Percentiles rank a stretch among this genome's conserved stretches.
These are phyloP conservation scores for Fraxinus americana DNA, from an alignment of 257 asterid genomes.

Conservation along the genomic window DNA sequence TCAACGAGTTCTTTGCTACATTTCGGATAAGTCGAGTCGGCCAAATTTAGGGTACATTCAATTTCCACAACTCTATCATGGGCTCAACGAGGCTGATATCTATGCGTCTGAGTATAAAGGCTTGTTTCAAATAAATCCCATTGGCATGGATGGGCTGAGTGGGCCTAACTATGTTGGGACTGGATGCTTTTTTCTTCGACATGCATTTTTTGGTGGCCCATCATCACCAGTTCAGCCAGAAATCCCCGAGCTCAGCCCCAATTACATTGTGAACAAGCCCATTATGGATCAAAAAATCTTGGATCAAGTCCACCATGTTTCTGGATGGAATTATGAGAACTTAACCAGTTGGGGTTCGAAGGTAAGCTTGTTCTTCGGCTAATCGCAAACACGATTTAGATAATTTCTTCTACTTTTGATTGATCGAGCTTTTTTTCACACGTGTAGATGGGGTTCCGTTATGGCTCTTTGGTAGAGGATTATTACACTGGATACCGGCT, in stretches of 20 bases:
- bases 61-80: conserved; percentile 67
- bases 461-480: conserved; percentile 84
- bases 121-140: conserved; percentile 45
- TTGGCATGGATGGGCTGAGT: conserved; percentile 66
- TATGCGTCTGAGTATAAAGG: conserved; percentile 59
- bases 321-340: conserved; percentile 59
- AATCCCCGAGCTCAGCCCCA: conserved; percentile 46
- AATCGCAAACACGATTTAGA: not conserved
- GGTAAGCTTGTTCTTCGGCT: conserved; percentile 32
- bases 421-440: not conserved
- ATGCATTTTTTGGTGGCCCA: conserved; percentile 67
- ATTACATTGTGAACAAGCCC: conserved; percentile 37
- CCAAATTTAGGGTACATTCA: conserved; percentile 65
- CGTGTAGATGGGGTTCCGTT: conserved; percentile 63
- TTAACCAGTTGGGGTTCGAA: conserved; percentile 65
- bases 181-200: conserved; percentile 66
- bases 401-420: not conserved
- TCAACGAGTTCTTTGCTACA: conserved; percentile 49
- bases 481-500: conserved; percentile 59
- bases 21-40: conserved; percentile 29
- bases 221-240: conserved; percentile 37
- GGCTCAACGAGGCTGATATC: conserved; percentile 62
- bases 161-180: conserved; percentile 77
- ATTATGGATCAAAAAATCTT: conserved; percentile 29
- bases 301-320: conserved; percentile 54